Evolutionary conservation across 768 basidiomycete genomes (phyloP), one percentile per base, ranked within the genome.

Genomic region (Leccinum fibrillosum): DNA sequence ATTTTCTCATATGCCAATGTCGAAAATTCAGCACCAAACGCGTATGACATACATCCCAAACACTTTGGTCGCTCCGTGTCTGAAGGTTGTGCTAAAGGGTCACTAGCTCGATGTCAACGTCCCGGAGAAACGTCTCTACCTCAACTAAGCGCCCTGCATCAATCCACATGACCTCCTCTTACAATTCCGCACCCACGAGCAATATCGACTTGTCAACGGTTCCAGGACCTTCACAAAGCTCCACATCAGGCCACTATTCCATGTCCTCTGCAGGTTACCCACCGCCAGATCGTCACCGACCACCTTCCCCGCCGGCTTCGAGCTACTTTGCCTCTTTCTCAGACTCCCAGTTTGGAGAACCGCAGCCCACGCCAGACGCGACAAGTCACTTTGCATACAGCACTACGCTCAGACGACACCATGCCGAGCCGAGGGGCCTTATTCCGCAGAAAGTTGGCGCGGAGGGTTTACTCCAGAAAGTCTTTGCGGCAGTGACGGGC

Each of bases 371-470:
- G 0, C 78, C 87, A 0, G 85, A 84, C 53, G 89, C 91, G 1
- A 79, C 81, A 30, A 70, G 82, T 4, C 91, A 93, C 66, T 93
- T 93, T 65, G 86, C 90, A 1, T 92, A 90, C 71, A 91, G 89
- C 63, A 92, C 90, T 0, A 90, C 88, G 0, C 77, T 93, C 19
- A 76, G 90, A 28, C 71, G 91, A 55, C 91, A 92, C 58, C 78
- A 81, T 21, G 73, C 75, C 0, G 85, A 87, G 19, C 39, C 65
- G 11, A 59, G 52, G 49, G 68, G 74, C 10, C 76, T 26, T 71
- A 61, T 78, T 9, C 71, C 77, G 5, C 81, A 80, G 9, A 76
- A 75, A 9, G 77, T 78, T 15, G 76, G 80, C n/a, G 75, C 78
- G 8, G 79, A 83, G 55, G 78, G 61, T n/a, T 25, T 80, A 3